Percentiles rank a stretch among this genome's conserved stretches.
Conservation (phyloP, 371 early-diverging fungal genomes). For the Saksenaea vasiformis region DNA sequence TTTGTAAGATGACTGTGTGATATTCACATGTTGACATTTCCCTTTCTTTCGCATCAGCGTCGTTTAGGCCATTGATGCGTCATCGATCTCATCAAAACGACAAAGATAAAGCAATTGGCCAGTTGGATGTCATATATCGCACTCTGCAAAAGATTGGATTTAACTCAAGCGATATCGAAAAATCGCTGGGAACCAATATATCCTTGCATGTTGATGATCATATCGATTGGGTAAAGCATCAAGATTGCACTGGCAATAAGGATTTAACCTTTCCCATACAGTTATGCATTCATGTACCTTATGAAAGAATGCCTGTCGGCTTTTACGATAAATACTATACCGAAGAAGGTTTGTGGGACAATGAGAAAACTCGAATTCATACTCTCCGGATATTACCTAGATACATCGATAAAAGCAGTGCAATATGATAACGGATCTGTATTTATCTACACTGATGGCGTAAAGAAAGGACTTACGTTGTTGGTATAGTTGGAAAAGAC, state of each 20-base stretch:
- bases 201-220: conserved; percentile 50
- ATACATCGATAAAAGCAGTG: conserved; percentile 20
- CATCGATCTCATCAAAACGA: conserved; percentile 12
- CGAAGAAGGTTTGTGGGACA: conserved; percentile 43
- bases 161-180: conserved; percentile 43
- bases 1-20: conserved; percentile 5
- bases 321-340: conserved; percentile 61
- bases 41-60: background rate
- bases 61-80: background rate
- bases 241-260: background rate
- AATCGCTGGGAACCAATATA: conserved; percentile 46
- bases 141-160: conserved; percentile 54
- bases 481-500: background rate
- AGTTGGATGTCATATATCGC: conserved; percentile 55
- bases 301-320: conserved; percentile 60
- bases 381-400: background rate
- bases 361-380: conserved; percentile 4
- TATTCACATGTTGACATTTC: background rate
- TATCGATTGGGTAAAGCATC: conserved; percentile 58
- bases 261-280: conserved; percentile 15
- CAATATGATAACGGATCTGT: background rate
- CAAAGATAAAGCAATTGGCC: conserved; percentile 43
- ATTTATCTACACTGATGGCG: background rate
- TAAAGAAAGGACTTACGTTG: background rate
- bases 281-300: conserved; percentile 58